Base-by-base conservation (phyloP, 768 basidiomycete species). In the Lactarius hengduanensis region DNA sequence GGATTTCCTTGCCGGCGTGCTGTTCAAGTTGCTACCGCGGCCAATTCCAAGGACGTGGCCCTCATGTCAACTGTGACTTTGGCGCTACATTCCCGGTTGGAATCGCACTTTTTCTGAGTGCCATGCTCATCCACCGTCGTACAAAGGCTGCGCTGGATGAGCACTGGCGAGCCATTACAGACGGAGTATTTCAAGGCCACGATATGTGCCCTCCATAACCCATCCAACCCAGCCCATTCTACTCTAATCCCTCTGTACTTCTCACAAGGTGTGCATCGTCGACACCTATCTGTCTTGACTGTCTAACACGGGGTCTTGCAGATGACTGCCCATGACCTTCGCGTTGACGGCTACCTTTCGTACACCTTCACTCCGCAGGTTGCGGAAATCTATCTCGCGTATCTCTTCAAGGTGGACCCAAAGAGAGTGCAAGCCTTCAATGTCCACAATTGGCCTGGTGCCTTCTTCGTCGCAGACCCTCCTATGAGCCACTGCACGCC, bases 41-140 rank as follows among this genome's bases (percentile, higher is more conserved):
- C 66, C 66, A 45, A 43, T 43, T 59, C 66, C 66, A 22, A 3
- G 66, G 66, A 59, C 20, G 54, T 45, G 66, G 66, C 43, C 32
- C 57, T 50, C 28, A 26, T 66, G 61, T 26, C 28, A 8, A 50
- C 34, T 63, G 26, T 43, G 32, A 56, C 50, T 32, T 8, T 53
- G 36, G 45, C 55, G n/a, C 45, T 59, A 40, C 50, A 32, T 57
- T 22, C 41, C 57, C 15, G 36, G 66, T 9, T 55, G 41, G 22
- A 18, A 55, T 34, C 59, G 20, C 30, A 45, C 58, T 28, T 41
- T 2, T 47, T 57, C 55, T 56, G 15, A 41, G 26, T 57, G 41
- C 20, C 28, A 30, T 36, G 30, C 1, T 1, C 50, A 22, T 30
- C 22, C 16, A 30, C 20, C 43, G 26, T 43, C 38, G 34, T 56